Percentiles rank a stretch among this genome's conserved stretches.
phyloP scores from a whole-genome alignment of 192 early-diverging fungal genomes.

The Coemansia javaensis region DNA sequence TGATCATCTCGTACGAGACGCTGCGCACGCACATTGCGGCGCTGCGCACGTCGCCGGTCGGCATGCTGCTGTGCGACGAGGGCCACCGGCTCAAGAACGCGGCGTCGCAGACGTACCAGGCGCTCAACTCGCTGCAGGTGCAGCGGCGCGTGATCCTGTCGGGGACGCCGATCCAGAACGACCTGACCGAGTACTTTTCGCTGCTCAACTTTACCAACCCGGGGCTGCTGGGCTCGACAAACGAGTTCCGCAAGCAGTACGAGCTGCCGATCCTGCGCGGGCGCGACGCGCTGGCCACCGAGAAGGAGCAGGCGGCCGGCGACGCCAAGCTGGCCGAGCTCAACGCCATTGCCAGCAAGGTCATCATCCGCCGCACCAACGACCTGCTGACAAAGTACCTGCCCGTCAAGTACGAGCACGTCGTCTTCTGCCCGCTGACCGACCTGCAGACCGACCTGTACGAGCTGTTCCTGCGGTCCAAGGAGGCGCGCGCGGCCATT shows the following conservation, averaged over 20 bases:
- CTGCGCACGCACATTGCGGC: constrained; percentile 75
- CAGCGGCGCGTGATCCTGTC: constrained; percentile 90
- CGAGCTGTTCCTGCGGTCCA: constrained; percentile 71
- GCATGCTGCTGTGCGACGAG: constrained; percentile 94
- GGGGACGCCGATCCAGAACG: constrained; percentile 94
- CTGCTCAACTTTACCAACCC: constrained; percentile 95
- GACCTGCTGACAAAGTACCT: constrained; percentile 96
- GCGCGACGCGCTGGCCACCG: constrained; percentile 83
- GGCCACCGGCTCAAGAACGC: constrained; percentile 94
- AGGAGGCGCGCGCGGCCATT: constrained; percentile 51
- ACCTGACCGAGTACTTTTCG: constrained; percentile 88
- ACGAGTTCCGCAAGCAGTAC: constrained; percentile 88
- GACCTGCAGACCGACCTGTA: constrained; percentile 78
- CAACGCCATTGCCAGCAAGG: constrained; percentile 79
- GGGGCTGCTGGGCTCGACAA: constrained; percentile 76
- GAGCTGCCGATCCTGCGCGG: constrained; percentile 93
- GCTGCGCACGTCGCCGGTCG: constrained; percentile 77
- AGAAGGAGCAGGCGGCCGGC: constrained; percentile 68
- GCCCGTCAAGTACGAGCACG: constrained; percentile 95
- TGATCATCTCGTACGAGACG: constrained; percentile 98
- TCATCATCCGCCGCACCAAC: constrained; percentile 96
- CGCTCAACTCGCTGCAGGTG: constrained; percentile 80
- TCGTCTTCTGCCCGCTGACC: constrained; percentile 89
- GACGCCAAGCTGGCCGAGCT: constrained; percentile 85
- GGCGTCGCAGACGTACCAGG: constrained; percentile 74